These are phyloP conservation scores for Fusarium keratoplasticum DNA, from an alignment of 2,329 filamentous ascomycete species.

Conservation along the genomic window DNA sequence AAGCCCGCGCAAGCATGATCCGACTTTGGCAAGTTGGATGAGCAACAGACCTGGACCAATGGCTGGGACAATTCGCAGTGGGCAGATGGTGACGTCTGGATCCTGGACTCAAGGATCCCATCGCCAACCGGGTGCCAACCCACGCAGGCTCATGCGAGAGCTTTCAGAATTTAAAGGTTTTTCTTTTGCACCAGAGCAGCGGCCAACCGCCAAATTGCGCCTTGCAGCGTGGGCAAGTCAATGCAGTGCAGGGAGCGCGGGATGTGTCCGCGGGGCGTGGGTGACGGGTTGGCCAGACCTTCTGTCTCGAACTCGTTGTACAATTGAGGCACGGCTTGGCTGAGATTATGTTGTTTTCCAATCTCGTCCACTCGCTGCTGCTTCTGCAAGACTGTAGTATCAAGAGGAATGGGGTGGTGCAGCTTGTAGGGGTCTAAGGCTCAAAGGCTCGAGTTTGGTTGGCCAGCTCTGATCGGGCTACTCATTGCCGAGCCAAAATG, in stretches of 20 bases:
- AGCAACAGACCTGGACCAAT: conserved; percentile 27
- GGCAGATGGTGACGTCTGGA: conserved; percentile 42
- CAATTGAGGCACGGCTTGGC: conserved; percentile 11
- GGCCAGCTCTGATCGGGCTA: conserved; percentile 13
- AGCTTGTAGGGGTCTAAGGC: conserved; percentile 5
- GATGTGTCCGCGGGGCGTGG: conserved; percentile 1
- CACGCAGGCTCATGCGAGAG: conserved; percentile 9
- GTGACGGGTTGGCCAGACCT: not conserved
- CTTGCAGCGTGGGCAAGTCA: conserved; percentile 18
- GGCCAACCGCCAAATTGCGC: conserved; percentile 8
- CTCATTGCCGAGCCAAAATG: conserved; percentile 21
- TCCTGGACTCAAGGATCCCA: conserved; percentile 31
- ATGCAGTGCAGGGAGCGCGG: conserved; percentile 8
- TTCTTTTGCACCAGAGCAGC: not conserved
- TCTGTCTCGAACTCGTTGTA: not conserved
- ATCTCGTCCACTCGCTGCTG: conserved; percentile 15
- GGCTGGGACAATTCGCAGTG: conserved; percentile 28
- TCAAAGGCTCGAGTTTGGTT: conserved; percentile 10
- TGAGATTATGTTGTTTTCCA: not conserved
- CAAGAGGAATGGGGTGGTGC: conserved; percentile 31
- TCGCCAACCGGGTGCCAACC: conserved; percentile 5
- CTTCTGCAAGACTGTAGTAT: conserved; percentile 6
- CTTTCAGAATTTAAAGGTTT: not conserved
- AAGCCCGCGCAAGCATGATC: conserved; percentile 36
- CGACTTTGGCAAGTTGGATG: conserved; percentile 36